These are phyloP conservation scores for Lotus japonicus DNA, from an alignment of 306 rosid species.

Conservation along the genomic window DNA sequence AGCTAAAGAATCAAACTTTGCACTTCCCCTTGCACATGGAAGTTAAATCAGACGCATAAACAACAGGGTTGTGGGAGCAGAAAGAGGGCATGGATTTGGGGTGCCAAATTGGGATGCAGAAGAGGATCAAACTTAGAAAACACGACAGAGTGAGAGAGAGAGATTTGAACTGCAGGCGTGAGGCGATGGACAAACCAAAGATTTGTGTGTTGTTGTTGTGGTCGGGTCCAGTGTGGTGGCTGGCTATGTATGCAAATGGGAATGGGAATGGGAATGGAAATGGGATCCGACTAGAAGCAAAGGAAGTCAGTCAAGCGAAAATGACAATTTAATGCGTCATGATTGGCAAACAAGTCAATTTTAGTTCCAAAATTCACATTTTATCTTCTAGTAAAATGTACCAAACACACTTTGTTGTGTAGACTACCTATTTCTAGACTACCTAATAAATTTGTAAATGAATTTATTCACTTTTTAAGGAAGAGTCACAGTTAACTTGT, in stretches of 20 bases:
- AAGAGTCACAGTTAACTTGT: too few relatives aligned
- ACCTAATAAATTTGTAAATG: too few relatives aligned
- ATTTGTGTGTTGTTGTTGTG: background rate
- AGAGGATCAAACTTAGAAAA: constrained; percentile 3
- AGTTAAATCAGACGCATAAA: constrained; percentile 19
- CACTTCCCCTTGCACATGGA: constrained; percentile 12
- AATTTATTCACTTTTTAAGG: too few relatives aligned
- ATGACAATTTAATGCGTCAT: background rate
- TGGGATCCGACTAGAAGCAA: background rate
- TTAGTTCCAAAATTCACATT: background rate
- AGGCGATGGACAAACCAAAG: constrained; percentile 15
- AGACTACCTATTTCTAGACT: too few relatives aligned
- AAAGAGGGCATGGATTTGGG: background rate
- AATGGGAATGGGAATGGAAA: too few relatives aligned
- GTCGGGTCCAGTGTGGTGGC: background rate
- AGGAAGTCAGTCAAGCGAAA: background rate
- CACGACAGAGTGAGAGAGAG: background rate
- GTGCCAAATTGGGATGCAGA: too few relatives aligned
- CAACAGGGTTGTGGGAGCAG: background rate
- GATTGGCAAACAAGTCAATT: background rate
- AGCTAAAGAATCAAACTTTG: constrained; percentile 21
- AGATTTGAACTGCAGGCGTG: background rate
- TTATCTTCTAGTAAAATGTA: too few relatives aligned
- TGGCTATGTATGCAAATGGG: too few relatives aligned
- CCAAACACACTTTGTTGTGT: too few relatives aligned